Conservation (phyloP, 2,329 filamentous ascomycete genomes). For the Conoideocrella luteorostrata region DNA sequence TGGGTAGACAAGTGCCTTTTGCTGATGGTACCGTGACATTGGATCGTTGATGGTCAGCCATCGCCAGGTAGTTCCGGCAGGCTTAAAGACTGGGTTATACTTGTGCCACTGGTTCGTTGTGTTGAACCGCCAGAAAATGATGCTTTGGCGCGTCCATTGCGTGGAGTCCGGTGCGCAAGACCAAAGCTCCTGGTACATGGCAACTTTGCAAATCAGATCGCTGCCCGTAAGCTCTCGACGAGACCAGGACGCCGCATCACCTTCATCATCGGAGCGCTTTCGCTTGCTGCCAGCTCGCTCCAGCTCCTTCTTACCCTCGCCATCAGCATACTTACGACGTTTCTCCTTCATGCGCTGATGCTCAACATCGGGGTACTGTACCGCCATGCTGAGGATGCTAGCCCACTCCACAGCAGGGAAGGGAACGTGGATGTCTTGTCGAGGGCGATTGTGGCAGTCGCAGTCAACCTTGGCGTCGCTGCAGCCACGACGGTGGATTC, state of each 20-base stretch:
- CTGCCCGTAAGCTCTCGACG: constrained; percentile 40
- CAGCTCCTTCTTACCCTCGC: constrained; percentile 28
- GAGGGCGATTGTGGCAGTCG: constrained; percentile 42
- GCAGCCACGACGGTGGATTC: constrained; percentile 49
- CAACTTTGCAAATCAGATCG: constrained; percentile 53
- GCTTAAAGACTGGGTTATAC: constrained; percentile 41
- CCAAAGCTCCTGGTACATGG: constrained; percentile 63
- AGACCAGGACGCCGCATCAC: constrained; percentile 33
- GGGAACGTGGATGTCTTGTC: constrained; percentile 47
- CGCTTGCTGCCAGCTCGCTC: constrained; percentile 31
- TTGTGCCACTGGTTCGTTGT: constrained; percentile 46
- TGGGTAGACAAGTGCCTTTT: constrained; percentile 35
- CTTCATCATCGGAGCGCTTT: constrained; percentile 34
- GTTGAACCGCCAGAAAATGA: constrained; percentile 59
- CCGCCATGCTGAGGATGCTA: constrained; percentile 50
- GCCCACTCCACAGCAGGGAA: constrained; percentile 55
- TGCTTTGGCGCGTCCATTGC: constrained; percentile 50
- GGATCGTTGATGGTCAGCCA: constrained; percentile 57
- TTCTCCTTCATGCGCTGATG: constrained; percentile 32
- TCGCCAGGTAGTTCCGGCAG: constrained; percentile 52
- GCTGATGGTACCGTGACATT: constrained; percentile 51
- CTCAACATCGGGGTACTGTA: constrained; percentile 42
- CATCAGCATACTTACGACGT: constrained; percentile 25
- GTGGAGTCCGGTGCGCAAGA: constrained; percentile 41
- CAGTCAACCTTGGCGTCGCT: constrained; percentile 40